Conservation (phyloP, 257 asterid species). For the Gentiana macrophylla region DNA sequence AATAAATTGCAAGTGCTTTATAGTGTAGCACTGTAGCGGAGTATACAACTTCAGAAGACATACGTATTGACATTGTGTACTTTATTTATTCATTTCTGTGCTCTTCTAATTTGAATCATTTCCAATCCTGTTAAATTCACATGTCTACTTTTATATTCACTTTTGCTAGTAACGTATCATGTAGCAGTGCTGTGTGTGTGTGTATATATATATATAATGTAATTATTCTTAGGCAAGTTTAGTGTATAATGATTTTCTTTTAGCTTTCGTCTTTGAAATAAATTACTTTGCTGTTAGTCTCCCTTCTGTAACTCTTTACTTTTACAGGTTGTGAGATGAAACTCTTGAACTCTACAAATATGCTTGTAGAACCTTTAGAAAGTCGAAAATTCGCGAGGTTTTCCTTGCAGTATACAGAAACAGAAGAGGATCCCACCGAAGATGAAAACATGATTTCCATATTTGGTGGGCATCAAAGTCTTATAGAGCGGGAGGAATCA, state of each 20-base stretch:
- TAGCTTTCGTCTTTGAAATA: background rate
- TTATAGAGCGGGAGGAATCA: constrained; percentile 75
- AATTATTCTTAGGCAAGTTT: too few species aligned
- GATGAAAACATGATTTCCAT: constrained; percentile 67
- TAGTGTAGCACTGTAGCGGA: too few species aligned
- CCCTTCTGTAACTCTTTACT: constrained; percentile 10
- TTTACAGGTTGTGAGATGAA: constrained; percentile 84
- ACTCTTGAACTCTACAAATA: constrained; percentile 43
- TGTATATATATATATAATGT: too few species aligned
- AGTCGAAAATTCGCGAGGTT: constrained; percentile 75
- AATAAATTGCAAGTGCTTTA: too few species aligned
- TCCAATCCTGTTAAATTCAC: too few species aligned
- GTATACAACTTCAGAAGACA: too few species aligned
- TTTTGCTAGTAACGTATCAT: too few species aligned
- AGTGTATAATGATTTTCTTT: background rate
- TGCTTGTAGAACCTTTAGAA: constrained; percentile 81
- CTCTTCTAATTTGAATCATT: too few species aligned
- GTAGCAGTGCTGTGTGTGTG: too few species aligned
- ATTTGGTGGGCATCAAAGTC: constrained; percentile 90
- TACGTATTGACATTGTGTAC: too few species aligned
- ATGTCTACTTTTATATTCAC: too few species aligned
- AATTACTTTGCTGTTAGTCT: constrained; percentile 3
- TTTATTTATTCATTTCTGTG: too few species aligned
- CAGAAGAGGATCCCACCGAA: constrained; percentile 48
- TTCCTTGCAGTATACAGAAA: constrained; percentile 65